A percentile compares a stretch with the other conserved stretches of the same genome.
These are phyloP conservation scores for Afroboletus lepidellus DNA, from an alignment of 1,284 basidiomycete species.

Conservation along the genomic window DNA sequence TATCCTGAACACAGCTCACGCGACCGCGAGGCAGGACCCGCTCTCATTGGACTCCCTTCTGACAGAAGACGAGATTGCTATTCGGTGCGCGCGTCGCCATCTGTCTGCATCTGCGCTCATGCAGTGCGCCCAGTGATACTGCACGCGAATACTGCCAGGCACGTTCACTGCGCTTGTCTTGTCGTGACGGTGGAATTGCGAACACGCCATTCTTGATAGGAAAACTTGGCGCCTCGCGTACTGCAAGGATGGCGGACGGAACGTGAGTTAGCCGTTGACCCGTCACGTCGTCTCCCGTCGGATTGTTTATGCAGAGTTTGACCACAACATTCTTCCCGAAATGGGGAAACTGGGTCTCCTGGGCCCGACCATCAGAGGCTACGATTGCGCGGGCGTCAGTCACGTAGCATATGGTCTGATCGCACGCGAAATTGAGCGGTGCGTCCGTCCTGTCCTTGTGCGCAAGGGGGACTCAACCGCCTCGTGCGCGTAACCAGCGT, in stretches of 20 bases:
- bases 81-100: conserved; percentile 59
- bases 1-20: conserved; percentile 1
- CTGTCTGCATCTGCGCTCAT: not conserved
- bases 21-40: conserved; percentile 57
- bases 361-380: conserved; percentile 90
- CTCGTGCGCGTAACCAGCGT: conserved; percentile 48
- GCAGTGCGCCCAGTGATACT: conserved; percentile 60
- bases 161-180: conserved; percentile 20
- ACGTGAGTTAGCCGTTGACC: conserved; percentile 42
- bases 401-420: conserved; percentile 93
- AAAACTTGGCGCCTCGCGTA: conserved; percentile 81
- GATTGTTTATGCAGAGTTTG: conserved; percentile 58
- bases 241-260: conserved; percentile 87
- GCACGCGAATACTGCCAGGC: conserved; percentile 84
- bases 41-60: conserved; percentile 74
- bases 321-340: conserved; percentile 76
- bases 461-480: not conserved
- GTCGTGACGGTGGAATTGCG: conserved; percentile 2
- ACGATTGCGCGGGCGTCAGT: conserved; percentile 93
- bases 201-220: conserved; percentile 43
- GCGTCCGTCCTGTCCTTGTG: conserved; percentile 13
- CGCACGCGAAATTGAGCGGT: conserved; percentile 91
- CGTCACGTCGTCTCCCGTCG: not conserved
- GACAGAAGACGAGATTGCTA: conserved; percentile 88
- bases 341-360: conserved; percentile 93